Percentiles rank a stretch among this genome's conserved stretches.
These are phyloP conservation scores for Tolypocladium inflatum DNA, from an alignment of 2,329 filamentous ascomycete species.

Conservation along the genomic window DNA sequence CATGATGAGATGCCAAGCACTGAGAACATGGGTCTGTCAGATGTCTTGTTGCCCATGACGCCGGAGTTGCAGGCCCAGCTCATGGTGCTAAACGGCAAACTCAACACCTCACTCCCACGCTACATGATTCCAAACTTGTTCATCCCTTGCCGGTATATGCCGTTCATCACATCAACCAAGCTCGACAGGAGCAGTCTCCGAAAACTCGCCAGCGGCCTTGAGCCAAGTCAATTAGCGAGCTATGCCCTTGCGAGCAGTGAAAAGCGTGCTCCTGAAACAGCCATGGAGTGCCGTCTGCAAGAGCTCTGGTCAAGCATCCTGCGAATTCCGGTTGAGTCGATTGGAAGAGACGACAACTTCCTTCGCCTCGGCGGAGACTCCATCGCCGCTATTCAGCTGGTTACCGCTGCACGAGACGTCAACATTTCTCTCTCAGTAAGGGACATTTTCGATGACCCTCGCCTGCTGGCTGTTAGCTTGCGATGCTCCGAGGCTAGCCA, in stretches of 20 bases:
- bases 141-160: slow-evolving; percentile 5
- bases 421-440: neutral
- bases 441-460: neutral
- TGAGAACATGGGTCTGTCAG: neutral
- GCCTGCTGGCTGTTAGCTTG: neutral
- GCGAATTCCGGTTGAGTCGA: slow-evolving; percentile 1
- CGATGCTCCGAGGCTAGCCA: too few species aligned
- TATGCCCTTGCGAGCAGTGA: too few species aligned
- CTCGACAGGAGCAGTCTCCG: neutral
- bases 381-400: slow-evolving; percentile 10
- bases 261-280: neutral
- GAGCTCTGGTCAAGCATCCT: slow-evolving; percentile 9
- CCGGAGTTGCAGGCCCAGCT: neutral
- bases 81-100: neutral
- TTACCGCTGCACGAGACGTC: neutral
- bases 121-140: slow-evolving; percentile 2
- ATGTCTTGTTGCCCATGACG: neutral
- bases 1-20: too few species aligned
- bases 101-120: neutral
- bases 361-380: slow-evolving; percentile 12
- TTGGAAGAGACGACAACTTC: slow-evolving; percentile 9
- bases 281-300: slow-evolving; percentile 5
- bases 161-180: slow-evolving; percentile 3
- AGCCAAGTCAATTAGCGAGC: too few species aligned
- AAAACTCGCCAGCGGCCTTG: neutral